Evolutionary conservation across 1,139 yeast species (phyloP).

Genomic region (Kurtzmaniella quercitrusa): DNA sequence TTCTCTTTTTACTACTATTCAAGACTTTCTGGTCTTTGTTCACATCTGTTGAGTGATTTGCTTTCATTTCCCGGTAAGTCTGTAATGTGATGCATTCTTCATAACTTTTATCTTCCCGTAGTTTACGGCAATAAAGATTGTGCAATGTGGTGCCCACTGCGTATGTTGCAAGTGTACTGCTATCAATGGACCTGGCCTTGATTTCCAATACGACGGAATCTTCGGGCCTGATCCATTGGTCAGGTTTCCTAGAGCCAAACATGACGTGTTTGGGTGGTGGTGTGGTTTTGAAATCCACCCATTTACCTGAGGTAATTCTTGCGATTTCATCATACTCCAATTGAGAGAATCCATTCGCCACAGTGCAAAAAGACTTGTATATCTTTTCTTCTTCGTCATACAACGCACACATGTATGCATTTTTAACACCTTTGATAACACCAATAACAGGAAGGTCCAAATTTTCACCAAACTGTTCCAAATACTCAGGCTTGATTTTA

Average conservation of each 20-base stretch:
- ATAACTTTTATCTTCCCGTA: conserved; percentile 66
- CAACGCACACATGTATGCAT: conserved; percentile 73
- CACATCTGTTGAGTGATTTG: conserved; percentile 2
- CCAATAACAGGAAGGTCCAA: conserved; percentile 80
- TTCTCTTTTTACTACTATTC: conserved; percentile 8
- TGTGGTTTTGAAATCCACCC: conserved; percentile 44
- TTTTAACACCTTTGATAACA: conserved; percentile 67
- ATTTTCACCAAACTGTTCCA: conserved; percentile 82
- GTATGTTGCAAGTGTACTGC: conserved; percentile 43
- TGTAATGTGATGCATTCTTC: conserved; percentile 53
- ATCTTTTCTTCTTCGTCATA: conserved; percentile 27
- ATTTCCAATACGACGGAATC: conserved; percentile 80
- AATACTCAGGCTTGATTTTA: conserved; percentile 87
- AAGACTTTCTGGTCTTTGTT: conserved; percentile 4
- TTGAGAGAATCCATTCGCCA: conserved; percentile 78
- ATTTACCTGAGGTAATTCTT: conserved; percentile 52
- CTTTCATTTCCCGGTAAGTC: conserved; percentile 44
- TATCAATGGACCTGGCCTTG: conserved; percentile 72
- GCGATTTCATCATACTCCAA: conserved; percentile 60
- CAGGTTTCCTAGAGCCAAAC: conserved; percentile 64
- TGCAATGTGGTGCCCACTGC: conserved; percentile 69
- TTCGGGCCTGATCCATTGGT: conserved; percentile 73
- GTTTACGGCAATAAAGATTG: conserved; percentile 66
- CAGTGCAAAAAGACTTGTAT: conserved; percentile 63
- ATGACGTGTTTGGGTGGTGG: conserved; percentile 40